A percentile compares a stretch with the other conserved stretches of the same genome.
These are phyloP conservation scores for Phialophora expanda DNA, from an alignment of 2,329 filamentous ascomycete genomes.

Conservation along the genomic window DNA sequence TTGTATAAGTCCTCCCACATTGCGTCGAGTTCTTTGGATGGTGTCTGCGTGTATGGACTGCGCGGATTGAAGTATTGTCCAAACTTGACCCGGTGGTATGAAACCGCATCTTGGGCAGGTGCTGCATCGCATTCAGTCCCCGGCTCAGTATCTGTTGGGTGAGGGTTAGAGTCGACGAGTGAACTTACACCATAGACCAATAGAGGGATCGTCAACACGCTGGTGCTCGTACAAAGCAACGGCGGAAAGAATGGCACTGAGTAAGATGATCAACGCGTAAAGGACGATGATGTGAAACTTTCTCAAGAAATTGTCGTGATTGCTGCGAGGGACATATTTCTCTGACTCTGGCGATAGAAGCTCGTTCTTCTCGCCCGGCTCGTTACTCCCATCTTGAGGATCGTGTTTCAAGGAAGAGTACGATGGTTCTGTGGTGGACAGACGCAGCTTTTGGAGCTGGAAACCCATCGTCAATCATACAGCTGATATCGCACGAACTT, in stretches of 20 bases:
- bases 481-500: too few relatives aligned
- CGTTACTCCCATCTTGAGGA: neutral
- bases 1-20: slow-evolving; percentile 1
- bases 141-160: too few relatives aligned
- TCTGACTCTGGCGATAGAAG: neutral
- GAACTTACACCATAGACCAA: slow-evolving; percentile 1
- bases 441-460: neutral
- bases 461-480: neutral
- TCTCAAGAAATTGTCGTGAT: neutral
- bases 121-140: neutral
- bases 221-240: neutral
- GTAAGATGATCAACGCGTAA: neutral
- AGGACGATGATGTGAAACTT: neutral
- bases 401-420: neutral
- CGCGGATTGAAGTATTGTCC: slow-evolving; percentile 1
- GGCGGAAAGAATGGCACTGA: neutral
- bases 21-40: neutral
- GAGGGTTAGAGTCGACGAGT: neutral
- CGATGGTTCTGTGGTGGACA: neutral
- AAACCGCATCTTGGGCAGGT: slow-evolving; percentile 1
- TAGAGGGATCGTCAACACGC: neutral
- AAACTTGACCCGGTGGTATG: neutral
- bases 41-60: neutral
- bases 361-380: neutral
- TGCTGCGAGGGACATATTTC: neutral